phyloP scores from a whole-genome alignment of 2,329 filamentous ascomycete species.

The Fusarium robinianum region DNA sequence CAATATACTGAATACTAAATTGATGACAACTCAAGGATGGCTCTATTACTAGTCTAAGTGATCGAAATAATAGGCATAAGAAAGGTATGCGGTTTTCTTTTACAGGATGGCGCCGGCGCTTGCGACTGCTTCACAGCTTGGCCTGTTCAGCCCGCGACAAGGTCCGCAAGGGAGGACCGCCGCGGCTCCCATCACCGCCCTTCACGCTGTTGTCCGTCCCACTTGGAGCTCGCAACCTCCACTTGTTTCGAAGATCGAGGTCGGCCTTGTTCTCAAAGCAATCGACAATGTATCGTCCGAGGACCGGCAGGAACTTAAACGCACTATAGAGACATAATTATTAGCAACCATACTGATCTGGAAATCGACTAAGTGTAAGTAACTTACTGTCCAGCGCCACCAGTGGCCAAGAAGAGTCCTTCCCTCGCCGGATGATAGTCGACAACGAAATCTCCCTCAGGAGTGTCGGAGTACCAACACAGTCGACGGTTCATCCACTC shows the following conservation, averaged over 20 bases:
- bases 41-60: too few relatives aligned
- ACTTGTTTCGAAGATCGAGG: constrained; percentile 36
- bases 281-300: constrained; percentile 35
- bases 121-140: constrained; percentile 26
- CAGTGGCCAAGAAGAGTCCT: constrained; percentile 54
- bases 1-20: too few relatives aligned
- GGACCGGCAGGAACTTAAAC: constrained; percentile 29
- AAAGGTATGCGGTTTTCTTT: neutral
- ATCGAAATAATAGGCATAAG: neutral
- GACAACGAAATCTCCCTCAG: constrained; percentile 65
- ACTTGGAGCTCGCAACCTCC: constrained; percentile 31
- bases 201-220: constrained; percentile 16
- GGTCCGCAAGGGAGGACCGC: constrained; percentile 35
- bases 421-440: constrained; percentile 56
- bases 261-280: constrained; percentile 41
- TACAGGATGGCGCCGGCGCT: too few relatives aligned
- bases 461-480: constrained; percentile 70
- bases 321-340: constrained; percentile 1
- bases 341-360: constrained; percentile 9
- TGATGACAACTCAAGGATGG: too few relatives aligned
- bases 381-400: constrained; percentile 38
- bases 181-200: constrained; percentile 38
- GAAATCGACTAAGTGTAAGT: rapidly evolving
- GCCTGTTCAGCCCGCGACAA: constrained; percentile 35
- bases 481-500: constrained; percentile 57